These are phyloP conservation scores for Populus euphratica DNA, from an alignment of 345 rosid species.

Conservation along the genomic window DNA sequence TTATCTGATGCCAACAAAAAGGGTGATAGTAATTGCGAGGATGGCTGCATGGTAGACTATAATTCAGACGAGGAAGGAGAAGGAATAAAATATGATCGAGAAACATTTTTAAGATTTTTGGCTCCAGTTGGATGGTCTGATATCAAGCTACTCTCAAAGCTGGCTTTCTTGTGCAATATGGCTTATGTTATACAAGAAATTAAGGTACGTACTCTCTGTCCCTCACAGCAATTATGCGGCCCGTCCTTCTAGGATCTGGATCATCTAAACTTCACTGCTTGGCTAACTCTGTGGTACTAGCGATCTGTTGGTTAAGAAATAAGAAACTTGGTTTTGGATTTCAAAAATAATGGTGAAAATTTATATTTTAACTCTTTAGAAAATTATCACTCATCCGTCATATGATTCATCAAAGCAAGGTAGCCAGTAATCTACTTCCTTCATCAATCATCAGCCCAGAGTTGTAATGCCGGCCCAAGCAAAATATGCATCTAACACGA, in stretches of 20 bases:
- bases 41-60: constrained; percentile 50
- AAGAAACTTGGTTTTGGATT: neutral
- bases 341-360: neutral
- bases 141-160: constrained; percentile 60
- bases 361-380: neutral
- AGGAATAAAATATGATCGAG: constrained; percentile 32
- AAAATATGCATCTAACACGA: neutral
- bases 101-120: constrained; percentile 56
- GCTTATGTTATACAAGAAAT: constrained; percentile 75
- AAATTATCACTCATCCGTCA: neutral
- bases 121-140: constrained; percentile 55
- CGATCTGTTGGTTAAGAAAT: too few relatives aligned
- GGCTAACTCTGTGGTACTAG: neutral
- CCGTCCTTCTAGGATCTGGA: neutral
- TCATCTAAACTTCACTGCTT: neutral
- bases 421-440: neutral
- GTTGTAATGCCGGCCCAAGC: neutral
- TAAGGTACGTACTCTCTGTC: constrained; percentile 34
- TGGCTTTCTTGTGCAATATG: constrained; percentile 79
- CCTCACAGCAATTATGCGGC: neutral
- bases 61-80: constrained; percentile 38
- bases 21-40: constrained; percentile 35
- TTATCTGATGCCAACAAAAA: constrained; percentile 19
- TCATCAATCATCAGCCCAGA: neutral
- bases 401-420: neutral